Base-by-base conservation (phyloP, 2,329 filamentous ascomycete genomes). In the Berkeleyomyces basicola region DNA sequence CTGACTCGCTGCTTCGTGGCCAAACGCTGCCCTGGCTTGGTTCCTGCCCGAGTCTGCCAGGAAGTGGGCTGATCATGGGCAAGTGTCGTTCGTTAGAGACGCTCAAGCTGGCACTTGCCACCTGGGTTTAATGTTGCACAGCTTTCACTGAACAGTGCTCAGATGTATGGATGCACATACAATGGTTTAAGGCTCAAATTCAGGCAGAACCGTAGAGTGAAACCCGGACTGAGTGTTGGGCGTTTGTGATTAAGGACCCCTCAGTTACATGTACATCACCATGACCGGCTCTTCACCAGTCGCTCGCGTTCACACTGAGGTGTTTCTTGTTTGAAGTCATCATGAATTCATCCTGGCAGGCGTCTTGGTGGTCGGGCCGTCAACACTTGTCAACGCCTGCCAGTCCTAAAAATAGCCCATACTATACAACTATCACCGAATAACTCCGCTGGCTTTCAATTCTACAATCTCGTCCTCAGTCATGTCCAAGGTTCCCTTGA, bases 361-460 rank as follows among this genome's bases (percentile, higher is more conserved):
- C 23, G 23, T 23, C 23, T 23, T 23, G 23, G 23, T 23, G 23
- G 23, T 23, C 23, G 23, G 33, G 7, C 23, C 10, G 46, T 5
- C 46, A 33, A 10, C 23, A 47, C 2, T 23, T n/a, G n/a, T 7
- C 14, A 4, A 3, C 46, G n/a, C 7, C 46, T 23, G 46, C 10
- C n/a, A 16, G 6, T 11, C 7, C n/a, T 7, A 23, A 23, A 23
- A 23, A 23, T 23, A 31, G 46, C 16, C 47, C 47, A 23, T 16
- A n/a, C 40, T 7, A 11, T 39, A 7, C 58, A 16, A 10, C 36
- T 23, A 2, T 31, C 42, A 83, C 57, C 77, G 73, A 10, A 95
- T 76, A 1, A 89, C 82, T 0, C 89, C 89, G 59, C 83, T 79
- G 40, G 77, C 74, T 69, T 79, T 87, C 67, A 95, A 72, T 7